phyloP scores from a whole-genome alignment of 352 stramenopile genomes.

The Aphanomyces invadans region DNA sequence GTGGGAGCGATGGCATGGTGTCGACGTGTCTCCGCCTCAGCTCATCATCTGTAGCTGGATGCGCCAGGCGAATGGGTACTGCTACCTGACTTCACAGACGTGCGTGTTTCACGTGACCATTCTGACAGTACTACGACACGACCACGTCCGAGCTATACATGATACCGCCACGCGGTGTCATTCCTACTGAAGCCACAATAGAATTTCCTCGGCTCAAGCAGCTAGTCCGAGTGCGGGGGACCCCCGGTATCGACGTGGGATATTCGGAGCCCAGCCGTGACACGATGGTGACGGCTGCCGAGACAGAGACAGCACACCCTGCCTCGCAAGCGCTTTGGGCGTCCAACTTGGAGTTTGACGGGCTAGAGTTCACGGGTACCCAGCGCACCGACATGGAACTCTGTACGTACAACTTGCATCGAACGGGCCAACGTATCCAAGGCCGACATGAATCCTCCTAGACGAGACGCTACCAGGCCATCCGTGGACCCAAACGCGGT shows the following conservation, averaged over 20 bases:
- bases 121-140: slow-evolving; percentile 62
- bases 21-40: too few species aligned
- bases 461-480: slow-evolving; percentile 5
- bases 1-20: not conserved
- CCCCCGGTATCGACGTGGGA: slow-evolving; percentile 37
- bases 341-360: slow-evolving; percentile 45
- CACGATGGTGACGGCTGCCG: slow-evolving; percentile 3
- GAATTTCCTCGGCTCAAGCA: slow-evolving; percentile 57
- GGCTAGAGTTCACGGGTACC: slow-evolving; percentile 56
- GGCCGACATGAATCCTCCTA: too few species aligned
- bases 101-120: slow-evolving; percentile 37
- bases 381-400: slow-evolving; percentile 51
- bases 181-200: slow-evolving; percentile 30
- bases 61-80: slow-evolving; percentile 13
- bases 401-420: slow-evolving; percentile 34
- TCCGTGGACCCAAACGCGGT: slow-evolving; percentile 17
- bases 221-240: slow-evolving; percentile 51
- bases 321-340: not conserved
- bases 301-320: not conserved
- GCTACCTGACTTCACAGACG: not conserved
- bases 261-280: slow-evolving; percentile 38
- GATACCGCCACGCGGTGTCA: slow-evolving; percentile 37
- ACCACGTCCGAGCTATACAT: slow-evolving; percentile 42
- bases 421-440: too few species aligned
- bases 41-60: slow-evolving; percentile 9